These are phyloP conservation scores for Lolium perenne DNA, from an alignment of 176 grass and related monocot genomes.

Conservation along the genomic window DNA sequence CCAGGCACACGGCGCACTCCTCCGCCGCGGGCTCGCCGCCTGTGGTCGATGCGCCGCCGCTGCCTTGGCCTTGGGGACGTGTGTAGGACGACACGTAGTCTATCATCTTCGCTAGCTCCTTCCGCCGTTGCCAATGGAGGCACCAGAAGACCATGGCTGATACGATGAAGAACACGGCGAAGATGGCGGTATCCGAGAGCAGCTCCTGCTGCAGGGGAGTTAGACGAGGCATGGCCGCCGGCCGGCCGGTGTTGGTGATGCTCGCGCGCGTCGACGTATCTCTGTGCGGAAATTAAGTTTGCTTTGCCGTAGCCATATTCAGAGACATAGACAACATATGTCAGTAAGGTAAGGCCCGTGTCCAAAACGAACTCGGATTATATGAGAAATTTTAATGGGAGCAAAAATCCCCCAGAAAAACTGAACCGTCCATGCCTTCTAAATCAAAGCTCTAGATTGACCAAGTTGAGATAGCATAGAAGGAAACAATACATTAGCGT, in stretches of 20 bases:
- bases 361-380: too few relatives aligned
- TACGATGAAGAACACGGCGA: neutral
- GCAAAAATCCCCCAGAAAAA: too few relatives aligned
- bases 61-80: neutral
- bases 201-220: neutral
- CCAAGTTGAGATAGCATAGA: neutral
- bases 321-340: too few relatives aligned
- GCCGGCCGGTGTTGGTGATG: neutral
- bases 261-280: too few relatives aligned
- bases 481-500: neutral
- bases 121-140: neutral
- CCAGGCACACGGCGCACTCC: slow-evolving; percentile 6
- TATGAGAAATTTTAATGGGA: too few relatives aligned
- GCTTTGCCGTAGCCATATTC: too few relatives aligned
- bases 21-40: neutral
- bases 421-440: neutral
- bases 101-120: neutral
- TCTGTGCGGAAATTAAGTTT: too few relatives aligned
- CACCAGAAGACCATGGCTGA: neutral
- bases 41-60: neutral
- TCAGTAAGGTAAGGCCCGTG: too few relatives aligned
- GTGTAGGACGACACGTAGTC: slow-evolving; percentile 2
- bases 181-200: neutral
- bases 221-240: neutral
- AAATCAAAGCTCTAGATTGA: neutral